Conservation (phyloP, 2,329 filamentous ascomycete species). For the Penicillium oxalicum region DNA sequence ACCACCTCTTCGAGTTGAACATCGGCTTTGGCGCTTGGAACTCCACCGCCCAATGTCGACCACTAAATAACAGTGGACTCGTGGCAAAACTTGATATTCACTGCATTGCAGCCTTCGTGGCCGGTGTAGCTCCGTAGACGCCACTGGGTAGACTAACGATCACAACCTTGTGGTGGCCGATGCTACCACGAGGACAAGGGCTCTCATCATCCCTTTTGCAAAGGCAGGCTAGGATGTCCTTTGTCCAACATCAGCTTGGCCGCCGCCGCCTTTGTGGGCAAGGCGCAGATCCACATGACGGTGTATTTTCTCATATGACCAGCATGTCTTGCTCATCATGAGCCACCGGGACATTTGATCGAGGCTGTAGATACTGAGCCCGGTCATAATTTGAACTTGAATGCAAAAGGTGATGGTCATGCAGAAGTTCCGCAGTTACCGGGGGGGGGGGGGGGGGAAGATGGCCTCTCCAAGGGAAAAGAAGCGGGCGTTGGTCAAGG, state of each 20-base stretch:
- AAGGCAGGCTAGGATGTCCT: slow-evolving; percentile 7
- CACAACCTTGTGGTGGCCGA: slow-evolving; percentile 14
- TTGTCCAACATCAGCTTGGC: slow-evolving; percentile 18
- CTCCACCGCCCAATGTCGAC: slow-evolving; percentile 16
- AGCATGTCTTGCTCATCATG: too few species aligned
- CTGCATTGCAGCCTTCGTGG: slow-evolving; percentile 7
- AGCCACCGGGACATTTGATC: too few species aligned
- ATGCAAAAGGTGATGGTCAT: too few species aligned
- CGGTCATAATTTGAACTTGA: too few species aligned
- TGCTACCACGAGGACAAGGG: slow-evolving; percentile 13
- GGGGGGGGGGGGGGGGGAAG: too few species aligned
- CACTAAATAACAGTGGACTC: slow-evolving; percentile 14
- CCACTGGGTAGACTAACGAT: slow-evolving; percentile 13
- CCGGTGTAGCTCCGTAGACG: slow-evolving; percentile 7
- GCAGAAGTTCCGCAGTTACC: too few species aligned
- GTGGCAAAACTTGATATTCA: slow-evolving; percentile 15
- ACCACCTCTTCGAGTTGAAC: slow-evolving; percentile 12
- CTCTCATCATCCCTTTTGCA: slow-evolving; percentile 8
- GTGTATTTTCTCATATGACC: slow-evolving; percentile 6
- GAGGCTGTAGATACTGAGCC: too few species aligned
- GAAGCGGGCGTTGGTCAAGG: too few species aligned
- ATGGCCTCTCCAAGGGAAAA: too few species aligned
- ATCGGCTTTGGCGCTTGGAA: slow-evolving; percentile 4
- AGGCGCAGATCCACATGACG: slow-evolving; percentile 16
- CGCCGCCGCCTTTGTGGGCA: slow-evolving; percentile 18